phyloP scores from a whole-genome alignment of 192 early-diverging fungal genomes.

The Podila clonocystis region DNA sequence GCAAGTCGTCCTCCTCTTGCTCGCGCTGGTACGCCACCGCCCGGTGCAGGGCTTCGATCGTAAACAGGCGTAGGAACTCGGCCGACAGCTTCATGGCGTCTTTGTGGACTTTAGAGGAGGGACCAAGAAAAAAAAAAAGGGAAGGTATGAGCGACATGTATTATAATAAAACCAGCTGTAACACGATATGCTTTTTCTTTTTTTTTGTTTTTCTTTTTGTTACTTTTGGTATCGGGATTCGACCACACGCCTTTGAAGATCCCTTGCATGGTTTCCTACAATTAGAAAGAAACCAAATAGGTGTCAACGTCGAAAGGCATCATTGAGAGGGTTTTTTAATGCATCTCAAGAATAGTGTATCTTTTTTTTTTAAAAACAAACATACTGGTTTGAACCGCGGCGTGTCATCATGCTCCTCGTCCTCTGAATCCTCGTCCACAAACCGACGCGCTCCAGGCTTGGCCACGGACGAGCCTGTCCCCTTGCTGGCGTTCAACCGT shows the following conservation, averaged over 20 bases:
- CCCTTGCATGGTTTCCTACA: constrained; percentile 47
- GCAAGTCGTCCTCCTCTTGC: constrained; percentile 50
- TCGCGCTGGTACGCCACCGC: constrained; percentile 49
- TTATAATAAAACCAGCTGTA: too few relatives aligned
- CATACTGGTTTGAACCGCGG: not conserved
- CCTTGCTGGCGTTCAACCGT: not conserved
- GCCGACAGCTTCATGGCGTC: constrained; percentile 45
- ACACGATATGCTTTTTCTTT: too few relatives aligned
- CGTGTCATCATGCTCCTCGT: not conserved
- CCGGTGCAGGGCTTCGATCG: constrained; percentile 51
- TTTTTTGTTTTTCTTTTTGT: too few relatives aligned
- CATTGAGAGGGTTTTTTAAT: not conserved
- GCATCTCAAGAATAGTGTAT: too few relatives aligned
- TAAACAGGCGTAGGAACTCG: constrained; percentile 49
- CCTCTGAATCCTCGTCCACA: not conserved
- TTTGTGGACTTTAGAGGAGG: constrained; percentile 17
- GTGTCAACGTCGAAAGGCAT: not conserved
- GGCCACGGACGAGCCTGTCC: not conserved
- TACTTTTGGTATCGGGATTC: constrained; percentile 46
- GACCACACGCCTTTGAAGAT: constrained; percentile 51
- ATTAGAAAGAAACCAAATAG: not conserved
- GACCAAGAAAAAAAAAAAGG: not conserved
- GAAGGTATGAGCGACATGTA: not conserved
- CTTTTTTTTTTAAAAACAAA: too few relatives aligned
- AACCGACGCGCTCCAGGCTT: not conserved